A percentile compares a stretch with the other conserved stretches of the same genome.
Conservation (phyloP, 352 stramenopile species). For the Albugo laibachii region DNA sequence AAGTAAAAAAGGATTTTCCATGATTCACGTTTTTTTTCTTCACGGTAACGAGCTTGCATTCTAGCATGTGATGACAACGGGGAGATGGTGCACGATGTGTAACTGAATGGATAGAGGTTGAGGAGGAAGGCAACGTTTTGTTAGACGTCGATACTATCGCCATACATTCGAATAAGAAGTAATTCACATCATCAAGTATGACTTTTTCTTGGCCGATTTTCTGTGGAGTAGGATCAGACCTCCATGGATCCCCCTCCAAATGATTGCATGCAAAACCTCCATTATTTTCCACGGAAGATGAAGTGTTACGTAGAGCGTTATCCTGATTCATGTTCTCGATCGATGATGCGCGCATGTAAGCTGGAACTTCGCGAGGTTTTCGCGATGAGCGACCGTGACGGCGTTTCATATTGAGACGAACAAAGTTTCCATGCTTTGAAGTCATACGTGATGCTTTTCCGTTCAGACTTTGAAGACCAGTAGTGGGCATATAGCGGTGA, state of each 20-base stretch:
- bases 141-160: slow-evolving; percentile 14
- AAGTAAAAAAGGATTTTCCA: slow-evolving; percentile 48
- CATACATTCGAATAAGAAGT: slow-evolving; percentile 68
- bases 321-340: slow-evolving; percentile 8
- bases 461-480: too few species aligned
- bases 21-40: slow-evolving; percentile 79
- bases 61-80: slow-evolving; percentile 42
- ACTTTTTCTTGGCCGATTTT: slow-evolving; percentile 4
- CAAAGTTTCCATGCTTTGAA: slow-evolving; percentile 23
- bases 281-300: not conserved
- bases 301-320: slow-evolving; percentile 3
- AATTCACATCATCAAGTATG: slow-evolving; percentile 31
- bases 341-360: slow-evolving; percentile 31
- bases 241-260: slow-evolving; percentile 11
- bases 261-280: slow-evolving; percentile 1
- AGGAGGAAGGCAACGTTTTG: not conserved
- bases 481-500: too few species aligned
- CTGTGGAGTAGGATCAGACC: slow-evolving; percentile 1
- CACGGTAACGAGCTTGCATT: slow-evolving; percentile 34
- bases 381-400: slow-evolving; percentile 42
- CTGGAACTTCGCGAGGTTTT: slow-evolving; percentile 30
- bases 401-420: slow-evolving; percentile 63
- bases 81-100: slow-evolving; percentile 3
- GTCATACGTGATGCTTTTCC: too few species aligned
- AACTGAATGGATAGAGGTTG: not conserved